Evolutionary conservation across 192 early-diverging fungal genomes (phyloP), one percentile per base, ranked within the genome.

Genomic region (Globomyces pollinis-pini): DNA sequence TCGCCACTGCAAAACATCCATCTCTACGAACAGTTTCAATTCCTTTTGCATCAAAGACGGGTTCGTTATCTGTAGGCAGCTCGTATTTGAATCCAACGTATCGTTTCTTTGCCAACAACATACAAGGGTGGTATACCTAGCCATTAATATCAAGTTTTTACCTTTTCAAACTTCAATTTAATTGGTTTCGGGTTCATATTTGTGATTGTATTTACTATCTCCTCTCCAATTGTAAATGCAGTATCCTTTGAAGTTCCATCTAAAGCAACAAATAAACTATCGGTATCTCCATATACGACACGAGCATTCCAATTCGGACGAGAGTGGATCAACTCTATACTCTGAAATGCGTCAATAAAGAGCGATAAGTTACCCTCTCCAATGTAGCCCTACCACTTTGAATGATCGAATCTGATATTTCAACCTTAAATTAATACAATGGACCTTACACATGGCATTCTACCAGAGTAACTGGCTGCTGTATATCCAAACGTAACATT

Each of bases 221-320:
- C 87, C 0, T 81, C 73, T 1, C 90, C 94, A 62, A 91, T 73
- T n/a, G 70, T 62, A 66, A 93, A 91, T 0, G 94, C 94, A 20
- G 80, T 63, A 33, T 81, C 73, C 28, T 84, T 76, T 1, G 83
- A 82, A 29, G 66, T 67, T 9, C 88, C 90, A 11, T 83, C 84
- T 8, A 81, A 49, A 32, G 73, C 30, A 23, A 95, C 78, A 83
- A 98, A 98, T 50, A 98, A 67, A 61, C 85, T 87, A 71, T 96
- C 94, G 0, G 94, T 98, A 62, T 98, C 94, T 0, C 93, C 92
- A 68, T 96, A 95, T 0, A 95, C 90, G 1, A 98, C 92, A 11
- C 73, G 67, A 0, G 84, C 89, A 15, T 84, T 80, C 90, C 90
- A 42, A n/a, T n/a, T n/a, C n/a, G n/a, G n/a, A 89, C 39, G 66